Percentiles rank a stretch among this genome's conserved stretches.
Evolutionary conservation across 2,329 filamentous ascomycete genomes (phyloP).

Genomic region (Xylaria sp.): DNA sequence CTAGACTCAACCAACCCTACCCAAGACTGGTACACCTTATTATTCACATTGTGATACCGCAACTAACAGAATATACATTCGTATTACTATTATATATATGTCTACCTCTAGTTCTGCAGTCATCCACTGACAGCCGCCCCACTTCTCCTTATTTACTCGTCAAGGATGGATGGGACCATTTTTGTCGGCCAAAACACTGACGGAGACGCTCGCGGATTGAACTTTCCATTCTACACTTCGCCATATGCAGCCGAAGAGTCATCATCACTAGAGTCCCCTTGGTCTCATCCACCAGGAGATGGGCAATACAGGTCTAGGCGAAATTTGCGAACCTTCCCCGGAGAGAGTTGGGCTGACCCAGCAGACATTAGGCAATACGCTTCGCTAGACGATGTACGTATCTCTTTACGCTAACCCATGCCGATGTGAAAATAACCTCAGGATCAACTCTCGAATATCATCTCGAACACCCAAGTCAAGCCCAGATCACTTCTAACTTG

Average conservation of each 20-base stretch:
- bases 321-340: not conserved
- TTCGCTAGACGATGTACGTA: conserved; percentile 20
- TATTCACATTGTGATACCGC: not conserved
- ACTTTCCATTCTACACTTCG: not conserved
- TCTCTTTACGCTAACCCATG: not conserved
- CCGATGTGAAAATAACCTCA: not conserved
- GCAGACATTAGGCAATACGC: not conserved
- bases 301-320: conserved; percentile 6
- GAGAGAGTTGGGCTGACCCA: not conserved
- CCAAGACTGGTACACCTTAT: not conserved
- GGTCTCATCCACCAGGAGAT: conserved; percentile 6
- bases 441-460: not conserved
- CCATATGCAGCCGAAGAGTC: conserved; percentile 7
- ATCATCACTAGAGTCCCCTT: conserved; percentile 19
- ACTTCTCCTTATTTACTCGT: conserved; percentile 1
- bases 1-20: not conserved
- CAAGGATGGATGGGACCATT: conserved; percentile 23
- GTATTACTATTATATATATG: not conserved
- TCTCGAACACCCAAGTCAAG: not conserved
- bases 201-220: not conserved
- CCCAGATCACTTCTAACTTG: not conserved
- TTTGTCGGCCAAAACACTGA: conserved; percentile 10
- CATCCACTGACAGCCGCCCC: not conserved
- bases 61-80: not conserved
- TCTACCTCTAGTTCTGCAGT: not conserved